These are phyloP conservation scores for Amphichorda felina DNA, from an alignment of 2,329 filamentous ascomycete species.

Conservation along the genomic window DNA sequence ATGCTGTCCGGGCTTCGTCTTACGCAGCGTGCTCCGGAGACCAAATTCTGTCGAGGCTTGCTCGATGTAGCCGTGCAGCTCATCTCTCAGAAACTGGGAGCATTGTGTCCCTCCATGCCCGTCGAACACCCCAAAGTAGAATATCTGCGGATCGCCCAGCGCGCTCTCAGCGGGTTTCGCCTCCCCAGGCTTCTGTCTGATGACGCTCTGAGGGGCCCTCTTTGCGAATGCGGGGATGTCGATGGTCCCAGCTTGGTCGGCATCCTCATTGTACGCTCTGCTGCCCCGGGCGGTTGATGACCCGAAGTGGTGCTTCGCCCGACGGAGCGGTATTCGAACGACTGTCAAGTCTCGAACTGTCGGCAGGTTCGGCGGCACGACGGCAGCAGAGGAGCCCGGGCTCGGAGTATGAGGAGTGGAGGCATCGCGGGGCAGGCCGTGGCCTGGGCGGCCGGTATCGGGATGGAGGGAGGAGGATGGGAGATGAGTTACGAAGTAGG, in stretches of 20 bases:
- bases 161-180: conserved; percentile 63
- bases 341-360: conserved; percentile 72
- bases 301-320: conserved; percentile 94
- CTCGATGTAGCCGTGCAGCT: conserved; percentile 83
- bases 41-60: conserved; percentile 66
- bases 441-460: conserved; percentile 63
- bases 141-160: conserved; percentile 85
- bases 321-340: conserved; percentile 84
- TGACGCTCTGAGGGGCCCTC: conserved; percentile 56
- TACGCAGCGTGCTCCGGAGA: conserved; percentile 61
- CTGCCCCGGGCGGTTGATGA: conserved; percentile 68
- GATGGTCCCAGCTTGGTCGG: conserved; percentile 87
- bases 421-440: conserved; percentile 77
- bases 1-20: conserved; percentile 16
- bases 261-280: conserved; percentile 84
- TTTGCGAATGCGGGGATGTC: conserved; percentile 89
- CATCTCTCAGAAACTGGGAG: conserved; percentile 72
- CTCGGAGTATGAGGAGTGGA: conserved; percentile 63
- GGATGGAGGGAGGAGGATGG: conserved; percentile 89
- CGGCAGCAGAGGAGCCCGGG: conserved; percentile 41
- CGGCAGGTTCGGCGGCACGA: conserved; percentile 46
- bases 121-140: conserved; percentile 96
- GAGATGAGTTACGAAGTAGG: conserved; percentile 94
- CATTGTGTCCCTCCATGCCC: conserved; percentile 88
- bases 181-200: conserved; percentile 39